A percentile compares a stretch with the other conserved stretches of the same genome.
Evolutionary conservation across 257 asterid species (phyloP).

Genomic region (Salvia miltiorrhiza): DNA sequence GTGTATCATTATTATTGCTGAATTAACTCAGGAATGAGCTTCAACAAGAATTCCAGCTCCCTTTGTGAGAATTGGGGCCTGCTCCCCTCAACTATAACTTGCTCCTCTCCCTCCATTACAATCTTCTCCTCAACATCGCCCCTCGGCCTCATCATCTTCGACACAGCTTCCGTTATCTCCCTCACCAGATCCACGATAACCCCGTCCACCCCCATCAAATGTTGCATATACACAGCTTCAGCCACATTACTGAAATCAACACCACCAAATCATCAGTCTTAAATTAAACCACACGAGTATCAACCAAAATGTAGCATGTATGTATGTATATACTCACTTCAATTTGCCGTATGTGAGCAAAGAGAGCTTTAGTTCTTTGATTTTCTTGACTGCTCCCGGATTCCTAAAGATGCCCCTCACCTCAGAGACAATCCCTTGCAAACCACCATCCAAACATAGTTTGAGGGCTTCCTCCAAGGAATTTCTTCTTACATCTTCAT

Average conservation of each 20-base stretch:
- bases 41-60: constrained; percentile 81
- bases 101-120: constrained; percentile 31
- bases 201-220: constrained; percentile 90
- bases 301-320: background rate
- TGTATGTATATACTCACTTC: constrained; percentile 48
- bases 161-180: constrained; percentile 65
- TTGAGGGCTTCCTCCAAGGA: constrained; percentile 82
- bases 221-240: constrained; percentile 88
- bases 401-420: constrained; percentile 68
- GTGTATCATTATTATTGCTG: constrained; percentile 38
- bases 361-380: constrained; percentile 71
- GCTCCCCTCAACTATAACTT: constrained; percentile 22
- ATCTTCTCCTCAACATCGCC: constrained; percentile 19
- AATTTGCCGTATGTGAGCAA: constrained; percentile 78
- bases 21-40: constrained; percentile 74
- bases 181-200: constrained; percentile 82
- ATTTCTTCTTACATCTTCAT: constrained; percentile 69
- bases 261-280: background rate
- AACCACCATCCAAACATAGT: constrained; percentile 72
- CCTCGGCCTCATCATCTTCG: constrained; percentile 41
- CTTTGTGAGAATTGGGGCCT: constrained; percentile 71
- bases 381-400: constrained; percentile 72
- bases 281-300: too few relatives aligned
- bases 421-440: constrained; percentile 89
- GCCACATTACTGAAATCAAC: constrained; percentile 50